These are phyloP conservation scores for Xanthoceras sorbifolium DNA, from an alignment of 345 rosid genomes.

Conservation along the genomic window DNA sequence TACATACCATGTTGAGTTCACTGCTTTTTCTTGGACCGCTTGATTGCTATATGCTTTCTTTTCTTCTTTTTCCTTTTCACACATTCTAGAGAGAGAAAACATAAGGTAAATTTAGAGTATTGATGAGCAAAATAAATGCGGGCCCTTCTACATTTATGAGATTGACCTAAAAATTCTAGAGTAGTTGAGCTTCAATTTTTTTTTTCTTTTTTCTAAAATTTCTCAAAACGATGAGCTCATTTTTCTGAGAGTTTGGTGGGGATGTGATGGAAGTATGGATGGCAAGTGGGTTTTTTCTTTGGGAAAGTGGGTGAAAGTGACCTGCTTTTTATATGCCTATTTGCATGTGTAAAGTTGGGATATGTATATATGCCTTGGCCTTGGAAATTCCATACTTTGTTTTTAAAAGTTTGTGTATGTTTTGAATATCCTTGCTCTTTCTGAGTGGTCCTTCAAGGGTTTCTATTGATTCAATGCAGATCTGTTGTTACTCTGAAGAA, in stretches of 20 bases:
- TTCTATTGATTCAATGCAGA: conserved; percentile 27
- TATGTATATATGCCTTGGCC: conserved; percentile 27
- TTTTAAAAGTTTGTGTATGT: neutral
- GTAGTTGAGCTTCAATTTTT: conserved; percentile 33
- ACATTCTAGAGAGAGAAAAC: conserved; percentile 16
- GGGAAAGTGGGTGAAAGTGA: conserved; percentile 41
- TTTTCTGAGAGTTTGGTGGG: conserved; percentile 42
- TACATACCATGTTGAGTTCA: neutral
- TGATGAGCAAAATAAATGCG: conserved; percentile 34
- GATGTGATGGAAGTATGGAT: conserved; percentile 39
- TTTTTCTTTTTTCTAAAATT: conserved; percentile 19
- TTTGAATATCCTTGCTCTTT: conserved; percentile 11
- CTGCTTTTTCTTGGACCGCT: conserved; percentile 1
- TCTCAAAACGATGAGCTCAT: conserved; percentile 9
- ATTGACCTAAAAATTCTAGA: conserved; percentile 10
- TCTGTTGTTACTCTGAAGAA: conserved; percentile 32
- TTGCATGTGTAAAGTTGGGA: conserved; percentile 30
- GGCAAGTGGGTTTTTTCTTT: conserved; percentile 47
- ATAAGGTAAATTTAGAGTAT: conserved; percentile 1
- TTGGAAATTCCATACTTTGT: conserved; percentile 22
- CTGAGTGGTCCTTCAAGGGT: conserved; percentile 5
- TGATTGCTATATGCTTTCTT: conserved; percentile 12
- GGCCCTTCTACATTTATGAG: conserved; percentile 46
- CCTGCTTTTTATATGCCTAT: conserved; percentile 41
- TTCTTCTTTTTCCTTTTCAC: conserved; percentile 15